Evolutionary conservation across 2,329 filamentous ascomycete species (phyloP), one percentile per base, ranked within the genome.

Genomic region (Polytolypa hystricis): DNA sequence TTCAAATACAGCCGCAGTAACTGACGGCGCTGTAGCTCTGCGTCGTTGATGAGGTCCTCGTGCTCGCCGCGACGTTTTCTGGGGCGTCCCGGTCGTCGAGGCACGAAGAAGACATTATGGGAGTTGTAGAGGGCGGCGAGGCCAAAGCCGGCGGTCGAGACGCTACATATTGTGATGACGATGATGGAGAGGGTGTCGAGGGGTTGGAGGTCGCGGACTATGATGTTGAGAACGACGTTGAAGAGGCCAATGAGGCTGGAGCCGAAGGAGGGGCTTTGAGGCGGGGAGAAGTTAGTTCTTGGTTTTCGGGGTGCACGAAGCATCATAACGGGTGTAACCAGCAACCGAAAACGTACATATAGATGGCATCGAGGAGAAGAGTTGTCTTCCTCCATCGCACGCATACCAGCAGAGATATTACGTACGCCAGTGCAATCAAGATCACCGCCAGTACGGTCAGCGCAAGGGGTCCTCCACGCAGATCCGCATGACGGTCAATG

Each of bases 21-120:
- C 23, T 54, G 55, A 21, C 61, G 56, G 36, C 62, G 57, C 47
- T 58, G 53, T 35, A 64, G 58, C 34, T 63, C 60, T 15, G 57
- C 55, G 3, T 51, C 57, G 27, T 58, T 38, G 4, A 52, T 40
- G 4, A 43, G 42, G n/a, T n/a, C n/a, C 0, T 43, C 48, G 25
- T 35, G 33, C 7, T 37, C 38, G 17, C 18, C 39, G 19, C 23
- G 32, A 5, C 40, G 16, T 19, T 39, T 17, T 35, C 39, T 25
- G 42, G 26, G 14, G 37, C 31, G 4, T 26, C 30, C 10, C 29
- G 44, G 19, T 38, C 30, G 27, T 8, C 25, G 17, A 38, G 15
- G 37, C 6, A 31, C 36, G 40, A 32, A 39, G 27, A 38, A 35
- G 15, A 28, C 42, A 33, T 44, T 46, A 15, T 42, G 45, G 18